Base-by-base conservation (phyloP, 163 green algal species). In the Prototheca cutis region DNA sequence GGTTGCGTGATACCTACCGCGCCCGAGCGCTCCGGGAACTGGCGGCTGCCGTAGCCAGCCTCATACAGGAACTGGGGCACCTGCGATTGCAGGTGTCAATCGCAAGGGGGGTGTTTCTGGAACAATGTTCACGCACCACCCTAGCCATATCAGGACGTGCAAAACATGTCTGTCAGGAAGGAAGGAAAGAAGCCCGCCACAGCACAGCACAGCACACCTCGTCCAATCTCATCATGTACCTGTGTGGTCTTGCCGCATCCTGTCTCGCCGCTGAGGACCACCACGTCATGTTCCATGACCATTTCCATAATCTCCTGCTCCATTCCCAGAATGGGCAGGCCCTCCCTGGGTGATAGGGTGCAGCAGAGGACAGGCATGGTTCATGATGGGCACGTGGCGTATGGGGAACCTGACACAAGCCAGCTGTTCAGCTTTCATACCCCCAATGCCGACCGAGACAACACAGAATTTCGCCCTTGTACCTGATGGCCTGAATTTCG, bases 41-140 rank as follows among this genome's bases (percentile, higher is more conserved):
- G 48, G 0, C 4, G 6, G 67, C 77, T 86, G 32, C 90, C 89
- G 67, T 89, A 98, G 0, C 91, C 91, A 5, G 86, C 89, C 69
- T 98, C 91, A 49, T 88, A 82, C 54, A 98, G 72, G 66, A 98
- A 98, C 57, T 98, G 88, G 2, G 87, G 88, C n/a, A 95, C 86
- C 83, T 94, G 82, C n/a, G n/a, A n/a, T n/a, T n/a, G n/a, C n/a
- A n/a, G n/a, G n/a, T n/a, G n/a, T n/a, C n/a, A n/a, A n/a, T n/a
- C n/a, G n/a, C n/a, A n/a, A n/a, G n/a, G n/a, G n/a, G n/a, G n/a
- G n/a, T n/a, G n/a, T n/a, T n/a, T n/a, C n/a, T n/a, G n/a, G n/a
- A n/a, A n/a, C n/a, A n/a, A n/a, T n/a, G n/a, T n/a, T n/a, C n/a
- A n/a, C n/a, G n/a, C n/a, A n/a, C n/a, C n/a, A n/a, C n/a, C n/a